Conservation (phyloP, 306 rosid species). For the Prunus salicina region DNA sequence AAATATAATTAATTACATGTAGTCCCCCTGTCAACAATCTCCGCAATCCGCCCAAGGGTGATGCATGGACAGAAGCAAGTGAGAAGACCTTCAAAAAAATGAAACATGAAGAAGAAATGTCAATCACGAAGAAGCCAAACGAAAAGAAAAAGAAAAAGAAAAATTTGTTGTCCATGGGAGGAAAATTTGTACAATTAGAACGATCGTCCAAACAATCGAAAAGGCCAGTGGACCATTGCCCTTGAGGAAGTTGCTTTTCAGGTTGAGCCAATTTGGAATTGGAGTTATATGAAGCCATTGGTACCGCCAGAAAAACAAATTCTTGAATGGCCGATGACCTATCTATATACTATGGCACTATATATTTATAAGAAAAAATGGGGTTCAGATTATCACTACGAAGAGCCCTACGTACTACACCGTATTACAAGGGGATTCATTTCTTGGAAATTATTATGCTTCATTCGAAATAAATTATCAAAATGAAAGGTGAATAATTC, state of each 20-base stretch:
- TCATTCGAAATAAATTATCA: background rate
- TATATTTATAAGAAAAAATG: too few relatives aligned
- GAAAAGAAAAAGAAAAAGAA: too few relatives aligned
- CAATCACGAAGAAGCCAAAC: background rate
- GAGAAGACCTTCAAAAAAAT: constrained; percentile 2
- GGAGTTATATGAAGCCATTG: background rate
- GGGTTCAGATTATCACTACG: too few relatives aligned
- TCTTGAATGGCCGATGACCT: too few relatives aligned
- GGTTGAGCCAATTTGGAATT: background rate
- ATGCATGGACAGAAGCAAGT: constrained; percentile 29
- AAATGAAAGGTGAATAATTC: background rate
- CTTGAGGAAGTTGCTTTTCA: constrained; percentile 1
- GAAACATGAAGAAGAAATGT: background rate
- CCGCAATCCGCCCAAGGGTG: constrained; percentile 26
- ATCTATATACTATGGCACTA: too few relatives aligned
- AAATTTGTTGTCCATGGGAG: too few relatives aligned
- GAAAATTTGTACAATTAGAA: constrained; percentile 15
- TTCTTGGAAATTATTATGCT: background rate
- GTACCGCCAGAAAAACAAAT: background rate
- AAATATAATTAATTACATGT: constrained; percentile 12
- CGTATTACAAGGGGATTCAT: background rate
- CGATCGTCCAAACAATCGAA: constrained; percentile 27
- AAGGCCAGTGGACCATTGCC: constrained; percentile 37
- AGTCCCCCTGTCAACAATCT: constrained; percentile 29
- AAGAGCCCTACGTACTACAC: background rate